These are phyloP conservation scores for Zangia roseola DNA, from an alignment of 768 basidiomycete species.

Conservation along the genomic window DNA sequence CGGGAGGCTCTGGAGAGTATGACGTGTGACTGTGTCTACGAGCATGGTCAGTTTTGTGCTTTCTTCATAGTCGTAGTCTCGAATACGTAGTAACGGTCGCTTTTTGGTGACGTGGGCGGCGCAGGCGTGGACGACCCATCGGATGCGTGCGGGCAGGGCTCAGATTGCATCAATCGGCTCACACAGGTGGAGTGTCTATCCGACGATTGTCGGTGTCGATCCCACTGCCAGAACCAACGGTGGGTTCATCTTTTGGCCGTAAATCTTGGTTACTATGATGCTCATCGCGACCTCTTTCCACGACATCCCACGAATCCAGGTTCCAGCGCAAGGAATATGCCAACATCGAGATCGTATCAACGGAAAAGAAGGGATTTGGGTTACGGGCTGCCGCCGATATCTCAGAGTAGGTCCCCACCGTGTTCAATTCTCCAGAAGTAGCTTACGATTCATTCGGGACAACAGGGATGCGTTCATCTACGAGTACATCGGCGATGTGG, in stretches of 20 bases:
- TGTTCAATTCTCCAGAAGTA: background rate
- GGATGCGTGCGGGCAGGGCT: conserved; percentile 78
- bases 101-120: conserved; percentile 19
- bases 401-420: conserved; percentile 49
- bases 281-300: conserved; percentile 3
- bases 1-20: conserved; percentile 89
- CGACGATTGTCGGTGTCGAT: conserved; percentile 81
- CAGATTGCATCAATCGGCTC: conserved; percentile 95
- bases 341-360: conserved; percentile 84
- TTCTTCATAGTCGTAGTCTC: conserved; percentile 19
- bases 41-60: conserved; percentile 62
- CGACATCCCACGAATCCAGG: conserved; percentile 39
- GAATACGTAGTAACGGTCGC: conserved; percentile 31
- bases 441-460: conserved; percentile 7
- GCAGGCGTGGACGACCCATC: conserved; percentile 60
- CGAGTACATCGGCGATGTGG: conserved; percentile 97
- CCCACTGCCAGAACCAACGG: conserved; percentile 92
- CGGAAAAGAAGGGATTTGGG: conserved; percentile 95
- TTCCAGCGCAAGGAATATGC: conserved; percentile 88
- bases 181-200: conserved; percentile 96
- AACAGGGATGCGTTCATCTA: conserved; percentile 89
- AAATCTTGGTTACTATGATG: background rate
- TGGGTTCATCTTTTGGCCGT: conserved; percentile 33
- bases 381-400: conserved; percentile 73
- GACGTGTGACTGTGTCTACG: conserved; percentile 90